Evolutionary conservation across 169 alveolate species (phyloP), one percentile per base, ranked within the genome.

Genomic region (Plasmodium sp.): DNA sequence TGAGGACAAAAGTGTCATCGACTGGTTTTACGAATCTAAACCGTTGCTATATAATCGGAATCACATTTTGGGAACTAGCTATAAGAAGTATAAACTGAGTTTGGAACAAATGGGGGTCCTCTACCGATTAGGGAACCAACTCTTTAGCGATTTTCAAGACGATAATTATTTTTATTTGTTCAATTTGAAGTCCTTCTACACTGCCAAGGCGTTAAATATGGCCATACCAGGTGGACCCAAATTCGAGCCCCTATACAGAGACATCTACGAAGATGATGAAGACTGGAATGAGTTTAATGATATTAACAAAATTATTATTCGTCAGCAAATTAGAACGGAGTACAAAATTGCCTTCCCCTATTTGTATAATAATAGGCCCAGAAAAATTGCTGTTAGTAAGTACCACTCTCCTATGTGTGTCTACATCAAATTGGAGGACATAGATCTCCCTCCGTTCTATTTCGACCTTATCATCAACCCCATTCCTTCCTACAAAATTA

Each of bases 221-320:
- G 99, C 99, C 27, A 99, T 99, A 74, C 99, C 99, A 10, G 99
- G 99, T 58, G 99, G 99, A 1, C 99, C 99, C 31, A 99, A 99
- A 97, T 99, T 99, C 97, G 99, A 99, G 97, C 99, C 99, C 39
- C 97, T 99, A 72, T 99, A 96, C 96, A 96, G 99, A 80, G 99
- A 99, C 97, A 96, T 98, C 84, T 96, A 96, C 84, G 99, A 99
- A 58, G 99, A 99, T 86, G 99, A 99, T 95, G 99, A 99, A 95
- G 99, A 99, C 97, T 99, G 99, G 99, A 99, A 99, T 95, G 99
- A 99, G 96, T 99, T 99, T 96, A 99, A 99, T 96, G 99, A 99
- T 94, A 99, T 99, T 67, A 98, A 98, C 95, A 99, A 99, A 96
- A 98, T 99, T 90, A 99, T 99, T 74, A 99, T 99, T 43, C 97